Conservation (phyloP, 495 filamentous ascomycete species). For the Neurospora africana region DNA sequence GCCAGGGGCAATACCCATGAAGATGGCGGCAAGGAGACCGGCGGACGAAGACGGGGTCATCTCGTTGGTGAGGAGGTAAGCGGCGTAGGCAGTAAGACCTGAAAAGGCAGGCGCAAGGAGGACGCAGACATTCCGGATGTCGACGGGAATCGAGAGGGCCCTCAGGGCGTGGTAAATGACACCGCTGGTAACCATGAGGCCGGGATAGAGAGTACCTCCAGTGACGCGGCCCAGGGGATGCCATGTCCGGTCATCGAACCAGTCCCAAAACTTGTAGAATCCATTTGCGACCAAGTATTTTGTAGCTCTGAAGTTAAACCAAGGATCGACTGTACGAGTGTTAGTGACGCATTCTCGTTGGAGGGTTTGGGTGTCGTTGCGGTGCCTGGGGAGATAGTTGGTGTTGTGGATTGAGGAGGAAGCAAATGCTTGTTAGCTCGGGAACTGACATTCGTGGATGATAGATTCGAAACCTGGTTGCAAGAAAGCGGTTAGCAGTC, state of each 20-base stretch:
- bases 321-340: slow-evolving; percentile 76
- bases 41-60: slow-evolving; percentile 88
- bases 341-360: slow-evolving; percentile 12
- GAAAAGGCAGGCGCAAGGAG: slow-evolving; percentile 93
- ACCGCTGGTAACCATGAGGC: slow-evolving; percentile 98
- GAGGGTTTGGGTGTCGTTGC: background rate
- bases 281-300: slow-evolving; percentile 95
- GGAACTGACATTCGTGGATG: slow-evolving; percentile 90
- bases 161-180: slow-evolving; percentile 91
- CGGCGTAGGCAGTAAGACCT: slow-evolving; percentile 83
- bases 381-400: background rate
- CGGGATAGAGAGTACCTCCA: slow-evolving; percentile 95
- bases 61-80: slow-evolving; percentile 94
- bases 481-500: slow-evolving; percentile 25
- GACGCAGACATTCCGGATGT: slow-evolving; percentile 98
- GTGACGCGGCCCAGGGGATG: slow-evolving; percentile 98
- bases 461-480: slow-evolving; percentile 88
- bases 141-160: slow-evolving; percentile 84
- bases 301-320: slow-evolving; percentile 99
- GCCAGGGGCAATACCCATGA: slow-evolving; percentile 96
- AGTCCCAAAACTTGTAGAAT: slow-evolving; percentile 99
- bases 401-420: background rate
- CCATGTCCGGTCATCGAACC: slow-evolving; percentile 99
- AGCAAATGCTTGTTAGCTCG: background rate
- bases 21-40: slow-evolving; percentile 83